These are phyloP conservation scores for Yarrowia bubula DNA, from an alignment of 805 yeast species.

Conservation along the genomic window DNA sequence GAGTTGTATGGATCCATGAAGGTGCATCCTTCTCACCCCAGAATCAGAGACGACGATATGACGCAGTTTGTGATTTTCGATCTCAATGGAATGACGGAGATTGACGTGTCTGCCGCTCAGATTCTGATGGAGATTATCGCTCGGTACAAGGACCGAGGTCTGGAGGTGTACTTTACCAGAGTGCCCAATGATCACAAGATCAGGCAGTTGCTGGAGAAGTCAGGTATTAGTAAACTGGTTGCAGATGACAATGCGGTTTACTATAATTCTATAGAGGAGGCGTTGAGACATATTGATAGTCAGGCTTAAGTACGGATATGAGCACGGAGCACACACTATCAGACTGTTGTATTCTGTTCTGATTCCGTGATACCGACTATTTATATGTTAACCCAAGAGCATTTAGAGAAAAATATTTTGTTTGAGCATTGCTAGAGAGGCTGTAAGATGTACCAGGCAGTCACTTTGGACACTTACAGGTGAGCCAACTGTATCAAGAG, in stretches of 20 bases:
- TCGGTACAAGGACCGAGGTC: constrained; percentile 52
- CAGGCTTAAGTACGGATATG: constrained; percentile 19
- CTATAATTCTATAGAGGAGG: constrained; percentile 56
- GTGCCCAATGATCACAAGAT: constrained; percentile 51
- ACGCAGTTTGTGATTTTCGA: constrained; percentile 68
- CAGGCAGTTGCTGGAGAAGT: constrained; percentile 49
- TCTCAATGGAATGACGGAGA: constrained; percentile 73
- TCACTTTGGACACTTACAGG: no score
- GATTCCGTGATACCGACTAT: no score
- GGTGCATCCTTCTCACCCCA: constrained; percentile 73
- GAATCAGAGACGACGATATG: constrained; percentile 45
- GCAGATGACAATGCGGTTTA: constrained; percentile 34
- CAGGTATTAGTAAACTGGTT: constrained; percentile 53
- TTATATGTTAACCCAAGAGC: neutral
- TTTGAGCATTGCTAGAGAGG: no score
- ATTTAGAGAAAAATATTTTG: neutral
- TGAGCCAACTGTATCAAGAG: no score
- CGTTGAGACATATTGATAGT: constrained; percentile 42
- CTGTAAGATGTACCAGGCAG: no score
- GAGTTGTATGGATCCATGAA: constrained; percentile 74
- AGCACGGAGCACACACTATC: no score
- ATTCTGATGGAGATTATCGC: constrained; percentile 60
- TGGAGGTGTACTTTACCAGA: constrained; percentile 59
- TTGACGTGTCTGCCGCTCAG: constrained; percentile 80
- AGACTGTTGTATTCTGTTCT: no score